phyloP scores from a whole-genome alignment of 257 asterid genomes.

The Solanum gandarillasii region DNA sequence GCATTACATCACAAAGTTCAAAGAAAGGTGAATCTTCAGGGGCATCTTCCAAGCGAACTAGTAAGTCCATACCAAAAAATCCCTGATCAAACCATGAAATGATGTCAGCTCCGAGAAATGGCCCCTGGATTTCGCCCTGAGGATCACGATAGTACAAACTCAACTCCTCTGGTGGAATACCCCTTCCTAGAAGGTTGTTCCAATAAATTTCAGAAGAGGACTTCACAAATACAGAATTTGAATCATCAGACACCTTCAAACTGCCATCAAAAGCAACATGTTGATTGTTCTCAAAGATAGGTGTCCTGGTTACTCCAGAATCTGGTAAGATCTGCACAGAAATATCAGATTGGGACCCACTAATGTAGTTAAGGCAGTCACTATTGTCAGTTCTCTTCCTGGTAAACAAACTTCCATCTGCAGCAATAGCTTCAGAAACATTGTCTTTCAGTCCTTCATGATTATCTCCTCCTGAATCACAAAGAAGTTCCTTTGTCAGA shows the following conservation, averaged over 20 bases:
- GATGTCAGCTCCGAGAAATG: constrained; percentile 82
- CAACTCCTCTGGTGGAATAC: constrained; percentile 63
- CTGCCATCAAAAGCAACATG: constrained; percentile 29
- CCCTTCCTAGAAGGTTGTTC: background rate
- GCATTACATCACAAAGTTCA: constrained; percentile 88
- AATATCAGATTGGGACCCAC: constrained; percentile 28
- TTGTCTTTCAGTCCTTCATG: constrained; percentile 21
- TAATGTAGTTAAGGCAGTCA: constrained; percentile 12
- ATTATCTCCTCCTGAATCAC: constrained; percentile 23
- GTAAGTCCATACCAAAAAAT: constrained; percentile 88
- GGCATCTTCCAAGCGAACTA: constrained; percentile 67
- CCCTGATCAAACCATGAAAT: constrained; percentile 95
- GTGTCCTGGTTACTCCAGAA: constrained; percentile 18
- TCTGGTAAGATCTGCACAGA: constrained; percentile 19
- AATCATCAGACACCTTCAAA: constrained; percentile 25
- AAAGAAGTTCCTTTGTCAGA: constrained; percentile 1
- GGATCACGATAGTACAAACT: constrained; percentile 85
- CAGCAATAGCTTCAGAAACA: constrained; percentile 20
- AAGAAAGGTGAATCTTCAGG: constrained; percentile 59
- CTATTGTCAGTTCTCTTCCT: constrained; percentile 5
- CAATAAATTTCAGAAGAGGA: constrained; percentile 16
- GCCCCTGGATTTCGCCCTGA: constrained; percentile 87
- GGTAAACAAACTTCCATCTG: background rate
- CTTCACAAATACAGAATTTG: constrained; percentile 31
- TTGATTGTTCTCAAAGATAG: constrained; percentile 18